A percentile compares a stretch with the other conserved stretches of the same genome.
Conservation (phyloP, 2,329 filamentous ascomycete species). For the Apiospora arundinis region DNA sequence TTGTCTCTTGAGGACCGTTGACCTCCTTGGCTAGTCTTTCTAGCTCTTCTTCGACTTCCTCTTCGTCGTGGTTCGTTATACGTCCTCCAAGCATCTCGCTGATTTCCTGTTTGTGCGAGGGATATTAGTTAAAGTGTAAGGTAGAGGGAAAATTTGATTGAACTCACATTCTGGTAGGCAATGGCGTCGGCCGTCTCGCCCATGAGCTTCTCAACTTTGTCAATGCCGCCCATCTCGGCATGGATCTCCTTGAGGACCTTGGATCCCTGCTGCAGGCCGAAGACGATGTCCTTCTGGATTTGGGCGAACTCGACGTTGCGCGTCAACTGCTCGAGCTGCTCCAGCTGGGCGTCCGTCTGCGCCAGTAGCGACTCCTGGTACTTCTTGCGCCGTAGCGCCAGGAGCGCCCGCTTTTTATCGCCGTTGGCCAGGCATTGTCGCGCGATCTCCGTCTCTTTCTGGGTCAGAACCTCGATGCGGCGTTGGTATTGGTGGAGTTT, state of each 20-base stretch:
- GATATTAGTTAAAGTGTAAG: background rate
- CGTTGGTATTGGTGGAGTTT: slow-evolving; percentile 96
- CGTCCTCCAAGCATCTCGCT: slow-evolving; percentile 87
- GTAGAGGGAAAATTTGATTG: slow-evolving; percentile 23
- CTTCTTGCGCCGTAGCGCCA: slow-evolving; percentile 92
- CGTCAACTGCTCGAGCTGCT: slow-evolving; percentile 88
- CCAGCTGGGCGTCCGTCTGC: slow-evolving; percentile 93
- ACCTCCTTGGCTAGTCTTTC: slow-evolving; percentile 76
- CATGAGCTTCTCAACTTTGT: slow-evolving; percentile 94
- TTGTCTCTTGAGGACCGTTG: slow-evolving; percentile 30
- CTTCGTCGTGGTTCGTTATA: slow-evolving; percentile 94
- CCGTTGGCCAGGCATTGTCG: slow-evolving; percentile 79
- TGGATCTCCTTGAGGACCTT: slow-evolving; percentile 90
- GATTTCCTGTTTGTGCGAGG: slow-evolving; percentile 69
- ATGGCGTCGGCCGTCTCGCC: slow-evolving; percentile 89
- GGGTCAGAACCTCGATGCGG: slow-evolving; percentile 84
- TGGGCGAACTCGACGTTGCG: slow-evolving; percentile 92
- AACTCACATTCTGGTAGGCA: slow-evolving; percentile 82
- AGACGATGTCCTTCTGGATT: slow-evolving; percentile 95
- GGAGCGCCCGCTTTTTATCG: slow-evolving; percentile 81
- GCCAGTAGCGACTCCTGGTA: slow-evolving; percentile 90
- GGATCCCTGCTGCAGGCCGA: slow-evolving; percentile 90
- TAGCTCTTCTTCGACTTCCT: slow-evolving; percentile 96
- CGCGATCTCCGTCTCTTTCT: slow-evolving; percentile 86
- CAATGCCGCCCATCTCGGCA: slow-evolving; percentile 92